Percentiles rank a stretch among this genome's conserved stretches.
These are phyloP conservation scores for Phytopythium delawarense DNA, from an alignment of 352 stramenopile species.

Conservation along the genomic window DNA sequence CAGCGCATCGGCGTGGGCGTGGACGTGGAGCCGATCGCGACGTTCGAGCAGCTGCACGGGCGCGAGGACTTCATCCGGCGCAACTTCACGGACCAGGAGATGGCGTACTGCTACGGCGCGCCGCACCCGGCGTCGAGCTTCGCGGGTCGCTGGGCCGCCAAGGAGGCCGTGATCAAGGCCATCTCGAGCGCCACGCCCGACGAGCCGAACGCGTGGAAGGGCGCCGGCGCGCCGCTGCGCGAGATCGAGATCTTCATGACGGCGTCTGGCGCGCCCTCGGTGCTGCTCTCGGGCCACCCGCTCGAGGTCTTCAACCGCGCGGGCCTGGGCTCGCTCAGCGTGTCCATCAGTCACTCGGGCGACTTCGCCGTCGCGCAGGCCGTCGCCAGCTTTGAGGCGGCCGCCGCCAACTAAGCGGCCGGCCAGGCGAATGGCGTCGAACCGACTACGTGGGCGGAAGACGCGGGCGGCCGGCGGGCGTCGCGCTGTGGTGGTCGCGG, in stretches of 20 bases:
- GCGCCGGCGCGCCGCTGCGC: conserved; percentile 59
- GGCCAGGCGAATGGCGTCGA: not conserved
- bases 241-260: conserved; percentile 88
- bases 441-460: not conserved
- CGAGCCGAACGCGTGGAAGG: conserved; percentile 70
- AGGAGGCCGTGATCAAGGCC: conserved; percentile 90
- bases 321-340: conserved; percentile 64
- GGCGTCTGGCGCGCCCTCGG: conserved; percentile 67
- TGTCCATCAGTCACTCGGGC: conserved; percentile 88
- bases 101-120: conserved; percentile 77
- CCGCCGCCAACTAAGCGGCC: conserved; percentile 9
- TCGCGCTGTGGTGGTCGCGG: conserved; percentile 8
- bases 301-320: conserved; percentile 78
- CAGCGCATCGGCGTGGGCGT: conserved; percentile 69
- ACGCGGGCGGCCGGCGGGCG: not conserved
- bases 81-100: conserved; percentile 89
- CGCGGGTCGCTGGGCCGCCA: conserved; percentile 83
- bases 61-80: conserved; percentile 82
- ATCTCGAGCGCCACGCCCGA: conserved; percentile 71
- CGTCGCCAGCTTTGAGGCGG: conserved; percentile 53
- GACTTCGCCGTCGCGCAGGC: conserved; percentile 86
- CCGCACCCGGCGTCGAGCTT: conserved; percentile 83
- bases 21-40: conserved; percentile 81
- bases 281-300: conserved; percentile 71
- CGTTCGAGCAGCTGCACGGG: conserved; percentile 71